Conservation (phyloP, 192 early-diverging fungal genomes). For the Backusella parvicylindrica region DNA sequence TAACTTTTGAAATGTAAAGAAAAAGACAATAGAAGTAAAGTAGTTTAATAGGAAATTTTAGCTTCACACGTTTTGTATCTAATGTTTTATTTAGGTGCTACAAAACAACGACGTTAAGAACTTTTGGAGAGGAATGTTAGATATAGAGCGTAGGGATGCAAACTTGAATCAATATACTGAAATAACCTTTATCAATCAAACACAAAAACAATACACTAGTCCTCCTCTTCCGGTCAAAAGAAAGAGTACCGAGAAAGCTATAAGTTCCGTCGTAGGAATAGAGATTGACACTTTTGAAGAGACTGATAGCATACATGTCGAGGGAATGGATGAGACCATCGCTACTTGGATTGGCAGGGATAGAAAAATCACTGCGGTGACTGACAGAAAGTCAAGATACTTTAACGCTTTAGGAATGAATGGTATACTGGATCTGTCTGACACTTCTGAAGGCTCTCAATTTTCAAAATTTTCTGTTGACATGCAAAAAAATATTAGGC, state of each 20-base stretch:
- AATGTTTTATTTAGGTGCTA: background rate
- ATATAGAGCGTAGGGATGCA: background rate
- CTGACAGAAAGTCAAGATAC: background rate
- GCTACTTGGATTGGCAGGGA: background rate
- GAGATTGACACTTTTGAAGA: background rate
- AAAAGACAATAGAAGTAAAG: too few species aligned
- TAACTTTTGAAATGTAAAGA: too few species aligned
- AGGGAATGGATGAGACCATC: background rate
- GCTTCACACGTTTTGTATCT: too few species aligned
- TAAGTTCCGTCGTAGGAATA: background rate
- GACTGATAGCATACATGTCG: background rate
- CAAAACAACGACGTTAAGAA: background rate
- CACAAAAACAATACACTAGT: background rate
- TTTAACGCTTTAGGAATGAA: background rate
- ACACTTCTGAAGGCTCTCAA: background rate
- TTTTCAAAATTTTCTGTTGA: background rate
- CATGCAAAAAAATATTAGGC: too few species aligned
- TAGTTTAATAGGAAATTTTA: too few species aligned
- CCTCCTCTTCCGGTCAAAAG: background rate
- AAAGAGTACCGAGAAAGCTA: background rate
- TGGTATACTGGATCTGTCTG: background rate
- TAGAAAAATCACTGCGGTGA: background rate
- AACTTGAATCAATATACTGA: background rate
- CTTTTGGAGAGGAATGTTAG: background rate
- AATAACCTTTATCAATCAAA: background rate